Base-by-base conservation (phyloP, 2,329 filamentous ascomycete genomes). In the Calonectria pauciramosa region DNA sequence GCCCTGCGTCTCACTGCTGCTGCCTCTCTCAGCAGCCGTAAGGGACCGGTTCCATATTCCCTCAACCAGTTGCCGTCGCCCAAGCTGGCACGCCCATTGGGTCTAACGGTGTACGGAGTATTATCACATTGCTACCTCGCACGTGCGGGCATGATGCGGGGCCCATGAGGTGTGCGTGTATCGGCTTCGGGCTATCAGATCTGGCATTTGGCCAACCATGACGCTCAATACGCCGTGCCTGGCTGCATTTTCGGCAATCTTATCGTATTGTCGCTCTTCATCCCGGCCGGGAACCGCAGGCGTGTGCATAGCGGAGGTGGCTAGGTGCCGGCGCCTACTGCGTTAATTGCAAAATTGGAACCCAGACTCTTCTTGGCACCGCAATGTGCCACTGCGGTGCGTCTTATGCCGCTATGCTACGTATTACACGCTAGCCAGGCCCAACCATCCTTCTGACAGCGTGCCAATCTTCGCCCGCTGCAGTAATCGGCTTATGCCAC, bases 401-500 rank as follows among this genome's bases (percentile, higher is more conserved):
- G n/a, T 60, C 26, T 54, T 68, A 68, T 68, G 66, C 49, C 34
- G 49, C 49, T 44, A 14, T 44, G 51, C 34, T 44, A 44, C 49
- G 34, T 68, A 54, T 68, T 68, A 54, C 51, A 54, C 66, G 49
- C 51, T 52, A 63, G 36, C 54, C 16, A 32, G 20, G 38, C 54
- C 41, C 28, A 36, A 63, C 34, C 41, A 47, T 47, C 41, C 68
- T 63, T 49, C 67, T 52, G 26, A 38, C 54, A 41, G 18, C 30
- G n/a, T 41, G 64, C 47, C 8, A 49, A 67, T 67, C 64, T 54
- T 67, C 47, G 2, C 64, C 44, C 30, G 16, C 41, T 41, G 3
- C n/a, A 38, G 64, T 52, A 70, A 41, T 70, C 23, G 56, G 68
- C 68, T 70, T 70, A 70, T 70, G 68, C 68, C 23, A 70, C 41